Conservation (phyloP, 169 alveolate genomes). For the Plasmodium yoelii region DNA sequence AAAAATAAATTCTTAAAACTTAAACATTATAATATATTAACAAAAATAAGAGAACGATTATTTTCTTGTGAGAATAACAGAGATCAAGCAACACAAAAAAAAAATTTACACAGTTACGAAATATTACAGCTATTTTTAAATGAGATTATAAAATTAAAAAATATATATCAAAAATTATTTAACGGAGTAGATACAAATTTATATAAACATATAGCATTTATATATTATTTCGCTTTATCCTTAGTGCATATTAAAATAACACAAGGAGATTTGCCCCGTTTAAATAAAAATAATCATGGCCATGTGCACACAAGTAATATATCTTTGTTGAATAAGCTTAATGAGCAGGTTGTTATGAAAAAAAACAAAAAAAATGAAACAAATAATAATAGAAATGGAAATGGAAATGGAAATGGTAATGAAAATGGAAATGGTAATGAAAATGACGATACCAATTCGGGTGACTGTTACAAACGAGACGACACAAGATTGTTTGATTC, state of each 20-base stretch:
- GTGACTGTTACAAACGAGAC: neutral
- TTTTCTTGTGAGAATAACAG: too few relatives aligned
- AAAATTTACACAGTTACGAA: constrained; percentile 20
- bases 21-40: constrained; percentile 56
- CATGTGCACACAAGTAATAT: neutral
- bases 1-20: constrained; percentile 36
- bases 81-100: constrained; percentile 6
- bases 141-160: constrained; percentile 42
- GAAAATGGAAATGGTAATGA: neutral
- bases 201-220: constrained; percentile 56
- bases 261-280: neutral
- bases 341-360: neutral
- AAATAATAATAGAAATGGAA: neutral
- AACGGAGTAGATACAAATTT: constrained; percentile 27
- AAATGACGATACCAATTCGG: neutral
- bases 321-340: constrained; percentile 10
- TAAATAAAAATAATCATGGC: neutral
- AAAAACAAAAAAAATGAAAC: neutral
- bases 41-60: neutral
- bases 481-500: neutral
- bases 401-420: too few relatives aligned
- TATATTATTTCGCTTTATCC: constrained; percentile 49
- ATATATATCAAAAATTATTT: constrained; percentile 32
- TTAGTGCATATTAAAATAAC: constrained; percentile 59
- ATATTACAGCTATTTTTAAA: constrained; percentile 16